These are phyloP conservation scores for Myriangium duriaei DNA, from an alignment of 2,329 filamentous ascomycete species.

Conservation along the genomic window DNA sequence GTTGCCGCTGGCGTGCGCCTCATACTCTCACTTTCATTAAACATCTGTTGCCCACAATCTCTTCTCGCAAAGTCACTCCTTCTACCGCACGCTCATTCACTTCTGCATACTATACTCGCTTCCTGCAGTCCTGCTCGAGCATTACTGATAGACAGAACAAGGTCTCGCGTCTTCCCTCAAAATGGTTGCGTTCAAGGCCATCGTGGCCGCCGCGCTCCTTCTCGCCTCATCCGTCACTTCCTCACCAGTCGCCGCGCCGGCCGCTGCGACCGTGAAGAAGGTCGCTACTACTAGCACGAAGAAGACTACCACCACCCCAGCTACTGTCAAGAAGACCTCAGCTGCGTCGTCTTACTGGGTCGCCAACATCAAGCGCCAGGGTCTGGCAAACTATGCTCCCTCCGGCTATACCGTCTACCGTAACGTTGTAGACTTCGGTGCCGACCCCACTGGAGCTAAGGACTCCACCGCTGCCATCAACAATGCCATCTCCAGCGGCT, in stretches of 20 bases:
- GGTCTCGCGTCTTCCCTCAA: not conserved
- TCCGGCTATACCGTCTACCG: conserved; percentile 49
- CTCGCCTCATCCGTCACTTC: conserved; percentile 4
- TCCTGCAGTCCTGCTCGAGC: not conserved
- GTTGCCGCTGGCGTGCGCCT: not conserved
- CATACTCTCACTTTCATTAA: conserved; percentile 1
- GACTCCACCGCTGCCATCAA: conserved; percentile 91
- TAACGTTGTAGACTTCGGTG: conserved; percentile 34
- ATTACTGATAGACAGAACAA: not conserved
- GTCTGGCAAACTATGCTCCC: conserved; percentile 51
- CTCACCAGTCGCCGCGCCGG: conserved; percentile 8
- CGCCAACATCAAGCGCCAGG: conserved; percentile 54
- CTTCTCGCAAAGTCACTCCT: too few species aligned
- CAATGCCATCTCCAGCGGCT: conserved; percentile 60
- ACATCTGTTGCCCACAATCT: too few species aligned
- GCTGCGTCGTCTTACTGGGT: conserved; percentile 54
- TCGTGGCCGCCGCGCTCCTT: conserved; percentile 3
- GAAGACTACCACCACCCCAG: not conserved
- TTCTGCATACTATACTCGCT: too few species aligned
- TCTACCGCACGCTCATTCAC: too few species aligned
- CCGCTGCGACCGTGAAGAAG: conserved; percentile 5
- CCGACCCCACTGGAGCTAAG: conserved; percentile 47
- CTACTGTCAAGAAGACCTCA: not conserved
- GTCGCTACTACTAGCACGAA: not conserved
- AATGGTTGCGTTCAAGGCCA: conserved; percentile 7